Conservation (phyloP, 495 filamentous ascomycete species). For the Aspergillus taichungensis region DNA sequence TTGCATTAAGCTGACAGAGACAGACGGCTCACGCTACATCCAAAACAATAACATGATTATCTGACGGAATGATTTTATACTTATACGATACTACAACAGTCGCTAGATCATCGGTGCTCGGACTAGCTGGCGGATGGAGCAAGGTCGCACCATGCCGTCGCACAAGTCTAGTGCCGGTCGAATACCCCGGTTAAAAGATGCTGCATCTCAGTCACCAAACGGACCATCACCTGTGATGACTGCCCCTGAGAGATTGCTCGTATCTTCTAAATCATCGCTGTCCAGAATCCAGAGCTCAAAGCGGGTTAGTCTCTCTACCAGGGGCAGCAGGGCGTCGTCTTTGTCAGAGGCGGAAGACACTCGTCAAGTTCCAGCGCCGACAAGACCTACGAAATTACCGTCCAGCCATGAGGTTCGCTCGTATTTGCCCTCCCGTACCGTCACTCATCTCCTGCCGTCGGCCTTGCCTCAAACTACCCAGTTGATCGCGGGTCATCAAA, state of each 20-base stretch:
- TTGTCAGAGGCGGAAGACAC: constrained; percentile 23
- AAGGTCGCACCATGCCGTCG: constrained; percentile 29
- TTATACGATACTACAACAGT: constrained; percentile 12
- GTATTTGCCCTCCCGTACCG: constrained; percentile 26
- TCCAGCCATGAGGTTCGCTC: constrained; percentile 18
- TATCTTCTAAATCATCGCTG: constrained; percentile 9
- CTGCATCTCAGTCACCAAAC: constrained; percentile 17
- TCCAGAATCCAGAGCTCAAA: constrained; percentile 24
- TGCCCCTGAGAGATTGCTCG: constrained; percentile 8
- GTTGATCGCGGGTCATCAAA: constrained; percentile 7
- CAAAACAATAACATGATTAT: too few species aligned
- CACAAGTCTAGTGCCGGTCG: constrained; percentile 26
- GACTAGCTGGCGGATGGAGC: constrained; percentile 19
- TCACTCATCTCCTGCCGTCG: constrained; percentile 10
- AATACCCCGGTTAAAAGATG: constrained; percentile 25
- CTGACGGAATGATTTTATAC: constrained; percentile 29
- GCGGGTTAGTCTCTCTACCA: constrained; percentile 14
- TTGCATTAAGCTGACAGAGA: too few species aligned
- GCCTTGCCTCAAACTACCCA: constrained; percentile 1
- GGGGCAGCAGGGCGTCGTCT: constrained; percentile 21
- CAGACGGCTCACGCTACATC: too few species aligned
- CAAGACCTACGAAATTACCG: constrained; percentile 13
- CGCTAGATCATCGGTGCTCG: constrained; percentile 19
- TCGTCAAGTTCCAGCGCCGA: constrained; percentile 13
- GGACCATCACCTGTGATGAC: constrained; percentile 16